Percentiles rank a stretch among this genome's conserved stretches.
phyloP scores from a whole-genome alignment of 768 basidiomycete species.

The Boletus subparvulus region DNA sequence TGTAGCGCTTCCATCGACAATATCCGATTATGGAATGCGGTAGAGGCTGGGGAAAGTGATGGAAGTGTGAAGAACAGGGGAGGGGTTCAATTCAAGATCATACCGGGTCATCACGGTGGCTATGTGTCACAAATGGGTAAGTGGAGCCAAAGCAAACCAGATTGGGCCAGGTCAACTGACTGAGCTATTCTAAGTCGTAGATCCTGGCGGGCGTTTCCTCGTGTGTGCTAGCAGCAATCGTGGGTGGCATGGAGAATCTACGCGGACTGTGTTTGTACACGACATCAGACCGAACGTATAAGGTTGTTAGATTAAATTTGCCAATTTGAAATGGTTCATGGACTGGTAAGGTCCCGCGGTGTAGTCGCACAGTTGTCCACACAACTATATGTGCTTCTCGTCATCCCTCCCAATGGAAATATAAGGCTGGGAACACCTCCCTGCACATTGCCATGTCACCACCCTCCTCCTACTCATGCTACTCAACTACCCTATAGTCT shows the following conservation, averaged over 20 bases:
- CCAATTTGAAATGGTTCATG: conserved; percentile 30
- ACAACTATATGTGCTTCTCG: conserved; percentile 31
- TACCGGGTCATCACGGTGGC: conserved; percentile 94
- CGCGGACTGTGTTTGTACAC: conserved; percentile 86
- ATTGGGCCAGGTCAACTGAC: conserved; percentile 24
- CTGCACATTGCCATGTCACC: conserved; percentile 21
- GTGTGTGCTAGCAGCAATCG: conserved; percentile 92
- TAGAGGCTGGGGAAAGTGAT: conserved; percentile 71
- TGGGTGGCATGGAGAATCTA: conserved; percentile 92
- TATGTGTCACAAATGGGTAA: conserved; percentile 89
- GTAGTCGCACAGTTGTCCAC: conserved; percentile 29
- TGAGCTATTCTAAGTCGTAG: conserved; percentile 60
- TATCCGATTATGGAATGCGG: conserved; percentile 89
- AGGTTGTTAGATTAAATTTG: conserved; percentile 34
- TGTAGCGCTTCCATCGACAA: conserved; percentile 88
- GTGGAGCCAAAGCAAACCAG: conserved; percentile 33
- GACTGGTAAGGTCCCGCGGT: conserved; percentile 33
- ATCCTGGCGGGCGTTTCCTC: conserved; percentile 80
- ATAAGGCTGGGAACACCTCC: conserved; percentile 28
- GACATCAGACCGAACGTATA: conserved; percentile 61
- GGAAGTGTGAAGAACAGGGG: conserved; percentile 58
- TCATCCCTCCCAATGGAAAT: conserved; percentile 29
- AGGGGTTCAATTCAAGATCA: conserved; percentile 88
- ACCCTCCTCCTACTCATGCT: conserved; percentile 23
- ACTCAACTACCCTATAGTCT: conserved; percentile 34